Evolutionary conservation across 208 protist species (phyloP), one percentile per base, ranked within the genome.

Genomic region (Histomonas meleagridis): DNA sequence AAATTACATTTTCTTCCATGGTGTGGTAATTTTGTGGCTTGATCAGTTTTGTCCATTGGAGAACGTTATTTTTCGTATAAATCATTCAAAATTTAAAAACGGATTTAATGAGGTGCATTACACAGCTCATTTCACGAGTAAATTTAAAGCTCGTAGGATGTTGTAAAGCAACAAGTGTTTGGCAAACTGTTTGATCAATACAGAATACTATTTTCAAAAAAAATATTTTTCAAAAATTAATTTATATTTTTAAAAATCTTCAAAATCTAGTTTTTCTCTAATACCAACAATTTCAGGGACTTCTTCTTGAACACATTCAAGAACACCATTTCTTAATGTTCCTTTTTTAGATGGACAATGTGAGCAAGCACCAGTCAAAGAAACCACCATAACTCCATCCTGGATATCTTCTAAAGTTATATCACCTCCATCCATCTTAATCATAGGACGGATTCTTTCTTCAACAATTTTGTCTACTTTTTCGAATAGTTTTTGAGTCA

Each of bases 401-500:
- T 86, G 23, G 26, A 86, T 40, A n/a, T 79, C 51, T 49, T 43
- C 21, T 5, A 92, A 72, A 23, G 76, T 28, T 21, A 91, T n/a
- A 43, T 92, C 69, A 18, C 78, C 51, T 2, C 72, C 46, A 1
- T 92, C 78, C 46, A 2, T 1, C 14, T 91, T 69, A 40, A 92
- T 76, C 43, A 92, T 38, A 57, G 76, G 76, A 16, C 76, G 76
- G 38, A 86, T 46, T 46, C 46, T 51, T 55, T 86, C 76, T 55
- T 86, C 76, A 28, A 86, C 32, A 48, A 86, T 86, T n/a, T 86
- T 86, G 16, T 51, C 23, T 51, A 43, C 76, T 55, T 14, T 40
- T 26, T 55, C 0, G 46, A 46, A 86, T n/a, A n/a, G n/a, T n/a
- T n/a, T n/a, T n/a, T n/a, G n/a, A n/a, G n/a, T n/a, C n/a, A n/a